Conservation (phyloP, 116 monocot genomes). For the Dioscorea cayenensis region DNA sequence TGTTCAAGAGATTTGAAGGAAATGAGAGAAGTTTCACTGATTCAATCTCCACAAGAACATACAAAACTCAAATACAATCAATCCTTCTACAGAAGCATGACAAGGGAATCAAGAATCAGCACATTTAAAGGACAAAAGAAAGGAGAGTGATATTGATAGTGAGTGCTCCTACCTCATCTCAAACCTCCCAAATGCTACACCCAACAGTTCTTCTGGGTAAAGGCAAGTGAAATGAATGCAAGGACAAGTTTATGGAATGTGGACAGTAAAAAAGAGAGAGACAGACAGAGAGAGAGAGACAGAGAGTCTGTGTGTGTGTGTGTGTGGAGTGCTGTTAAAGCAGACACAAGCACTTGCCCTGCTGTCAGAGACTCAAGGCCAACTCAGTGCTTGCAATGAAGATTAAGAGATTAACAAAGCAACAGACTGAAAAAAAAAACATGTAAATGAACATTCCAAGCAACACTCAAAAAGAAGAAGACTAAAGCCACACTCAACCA, state of each 20-base stretch:
- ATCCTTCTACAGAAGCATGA: background rate
- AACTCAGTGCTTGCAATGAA: background rate
- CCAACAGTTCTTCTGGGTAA: too few relatives aligned
- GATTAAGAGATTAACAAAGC: background rate
- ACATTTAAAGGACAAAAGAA: background rate
- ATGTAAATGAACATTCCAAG: background rate
- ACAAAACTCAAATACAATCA: too few relatives aligned
- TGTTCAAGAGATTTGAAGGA: background rate
- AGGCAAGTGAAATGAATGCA: background rate
- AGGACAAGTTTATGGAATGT: conserved; percentile 1
- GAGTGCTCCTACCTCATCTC: background rate
- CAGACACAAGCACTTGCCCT: background rate
- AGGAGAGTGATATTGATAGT: background rate
- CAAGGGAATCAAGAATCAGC: background rate
- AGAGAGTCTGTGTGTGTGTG: background rate
- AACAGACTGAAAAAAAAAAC: too few relatives aligned
- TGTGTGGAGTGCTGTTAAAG: background rate
- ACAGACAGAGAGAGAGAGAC: background rate
- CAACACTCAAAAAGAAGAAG: background rate
- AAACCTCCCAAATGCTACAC: background rate
- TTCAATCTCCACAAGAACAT: background rate
- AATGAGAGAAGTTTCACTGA: background rate
- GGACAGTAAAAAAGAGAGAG: background rate
- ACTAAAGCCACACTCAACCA: too few relatives aligned
- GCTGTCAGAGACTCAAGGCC: too few relatives aligned